Evolutionary conservation across 305 asterid species (phyloP).

Genomic region (Nicotiana rustica): DNA sequence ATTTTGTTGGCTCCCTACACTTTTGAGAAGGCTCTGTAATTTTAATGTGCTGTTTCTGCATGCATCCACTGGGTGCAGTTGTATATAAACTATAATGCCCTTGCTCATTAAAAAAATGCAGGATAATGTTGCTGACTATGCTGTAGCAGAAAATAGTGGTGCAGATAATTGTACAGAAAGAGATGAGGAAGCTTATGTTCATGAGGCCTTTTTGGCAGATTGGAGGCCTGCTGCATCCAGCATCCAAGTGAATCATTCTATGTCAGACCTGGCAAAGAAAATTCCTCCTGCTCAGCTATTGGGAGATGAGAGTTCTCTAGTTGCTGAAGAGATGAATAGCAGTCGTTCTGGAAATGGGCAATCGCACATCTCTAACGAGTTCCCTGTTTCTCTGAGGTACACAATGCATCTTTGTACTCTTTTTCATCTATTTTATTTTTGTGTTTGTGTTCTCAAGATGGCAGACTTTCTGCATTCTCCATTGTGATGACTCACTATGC

Average conservation of each 20-base stretch:
- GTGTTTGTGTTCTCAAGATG: background rate
- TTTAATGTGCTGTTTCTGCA: slow-evolving; percentile 14
- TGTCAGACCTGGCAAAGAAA: slow-evolving; percentile 32
- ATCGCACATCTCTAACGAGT: slow-evolving; percentile 47
- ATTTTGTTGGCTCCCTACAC: slow-evolving; percentile 14
- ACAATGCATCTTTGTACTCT: slow-evolving; percentile 25
- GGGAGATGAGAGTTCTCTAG: slow-evolving; percentile 51
- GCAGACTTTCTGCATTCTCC: slow-evolving; percentile 34
- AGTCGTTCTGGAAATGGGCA: slow-evolving; percentile 49
- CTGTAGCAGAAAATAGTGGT: slow-evolving; percentile 58
- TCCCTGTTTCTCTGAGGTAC: slow-evolving; percentile 64
- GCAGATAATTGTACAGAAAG: slow-evolving; percentile 58
- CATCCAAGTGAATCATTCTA: slow-evolving; percentile 44
- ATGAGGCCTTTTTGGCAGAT: slow-evolving; percentile 96
- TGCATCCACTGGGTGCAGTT: slow-evolving; percentile 22
- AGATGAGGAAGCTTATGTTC: slow-evolving; percentile 92
- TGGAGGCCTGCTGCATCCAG: slow-evolving; percentile 71
- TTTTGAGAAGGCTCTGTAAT: background rate
- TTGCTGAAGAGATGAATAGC: slow-evolving; percentile 47
- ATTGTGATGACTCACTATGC: slow-evolving; percentile 40
- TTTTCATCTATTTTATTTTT: slow-evolving; percentile 33
- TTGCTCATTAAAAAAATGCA: slow-evolving; percentile 48
- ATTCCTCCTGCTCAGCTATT: slow-evolving; percentile 43
- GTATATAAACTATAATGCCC: slow-evolving; percentile 26
- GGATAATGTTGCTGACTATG: slow-evolving; percentile 65